These are phyloP conservation scores for Yarrowia bubula DNA, from an alignment of 805 yeast species.

Conservation along the genomic window DNA sequence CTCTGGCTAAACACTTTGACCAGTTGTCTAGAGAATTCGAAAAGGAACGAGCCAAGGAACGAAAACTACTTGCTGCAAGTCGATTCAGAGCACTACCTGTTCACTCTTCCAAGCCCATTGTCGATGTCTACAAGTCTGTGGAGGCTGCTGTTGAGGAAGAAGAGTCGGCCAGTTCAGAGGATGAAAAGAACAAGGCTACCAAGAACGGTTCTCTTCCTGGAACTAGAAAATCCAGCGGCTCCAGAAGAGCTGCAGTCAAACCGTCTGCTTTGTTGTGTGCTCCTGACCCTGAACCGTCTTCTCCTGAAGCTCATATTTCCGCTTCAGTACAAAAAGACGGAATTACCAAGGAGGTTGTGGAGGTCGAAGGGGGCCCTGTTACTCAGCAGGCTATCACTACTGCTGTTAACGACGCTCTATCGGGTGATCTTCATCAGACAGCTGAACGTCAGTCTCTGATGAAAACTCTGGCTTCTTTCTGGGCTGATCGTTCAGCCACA, in stretches of 20 bases:
- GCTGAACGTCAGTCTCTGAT: conserved; percentile 75
- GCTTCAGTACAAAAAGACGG: conserved; percentile 11
- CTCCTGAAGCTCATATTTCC: conserved; percentile 18
- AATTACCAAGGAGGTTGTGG: conserved; percentile 17
- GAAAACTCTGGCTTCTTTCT: conserved; percentile 81
- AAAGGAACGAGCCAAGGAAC: conserved; percentile 77
- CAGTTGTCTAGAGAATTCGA: conserved; percentile 83
- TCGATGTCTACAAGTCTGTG: conserved; percentile 83
- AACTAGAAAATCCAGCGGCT: neutral
- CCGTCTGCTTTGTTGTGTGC: neutral
- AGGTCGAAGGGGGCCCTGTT: conserved; percentile 1
- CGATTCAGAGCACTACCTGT: conserved; percentile 69
- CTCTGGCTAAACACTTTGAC: conserved; percentile 63
- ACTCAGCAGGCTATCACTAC: conserved; percentile 2
- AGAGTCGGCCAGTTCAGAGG: conserved; percentile 24
- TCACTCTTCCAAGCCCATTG: conserved; percentile 77
- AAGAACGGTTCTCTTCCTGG: neutral
- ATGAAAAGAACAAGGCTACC: neutral
- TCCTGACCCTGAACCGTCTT: conserved; percentile 22
- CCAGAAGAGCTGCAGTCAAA: neutral
- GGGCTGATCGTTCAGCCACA: conserved; percentile 97
- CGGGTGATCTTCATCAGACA: conserved; percentile 13
- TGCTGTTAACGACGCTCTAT: conserved; percentile 18
- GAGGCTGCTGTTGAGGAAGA: conserved; percentile 78
- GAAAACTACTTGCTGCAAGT: conserved; percentile 57